A percentile compares a stretch with the other conserved stretches of the same genome.
These are phyloP conservation scores for Pythium diclinum DNA, from an alignment of 352 stramenopile genomes.

Conservation along the genomic window DNA sequence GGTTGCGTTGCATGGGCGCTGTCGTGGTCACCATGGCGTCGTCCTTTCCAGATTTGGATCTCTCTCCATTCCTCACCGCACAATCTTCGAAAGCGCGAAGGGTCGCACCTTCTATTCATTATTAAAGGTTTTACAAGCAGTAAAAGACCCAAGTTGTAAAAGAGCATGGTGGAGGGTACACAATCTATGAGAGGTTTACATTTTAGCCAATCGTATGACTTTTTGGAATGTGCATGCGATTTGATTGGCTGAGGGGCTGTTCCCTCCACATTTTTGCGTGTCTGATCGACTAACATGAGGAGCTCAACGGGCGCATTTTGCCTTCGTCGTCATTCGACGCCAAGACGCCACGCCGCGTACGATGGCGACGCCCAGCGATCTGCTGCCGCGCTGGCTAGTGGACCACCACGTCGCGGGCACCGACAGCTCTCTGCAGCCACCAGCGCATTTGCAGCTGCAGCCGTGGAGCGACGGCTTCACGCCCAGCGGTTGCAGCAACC, in stretches of 20 bases:
- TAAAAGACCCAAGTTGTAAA: neutral
- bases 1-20: neutral
- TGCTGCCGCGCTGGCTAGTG: constrained; percentile 26
- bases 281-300: neutral
- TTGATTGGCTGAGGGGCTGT: neutral
- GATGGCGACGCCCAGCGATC: constrained; percentile 13
- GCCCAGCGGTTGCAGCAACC: constrained; percentile 44
- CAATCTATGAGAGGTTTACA: neutral
- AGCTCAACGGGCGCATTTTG: neutral
- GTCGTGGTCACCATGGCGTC: neutral
- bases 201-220: neutral
- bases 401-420: constrained; percentile 7
- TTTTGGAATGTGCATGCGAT: neutral
- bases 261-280: neutral
- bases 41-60: neutral
- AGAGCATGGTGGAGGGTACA: neutral
- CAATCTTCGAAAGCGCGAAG: neutral
- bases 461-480: constrained; percentile 62
- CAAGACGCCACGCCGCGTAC: neutral
- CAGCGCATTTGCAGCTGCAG: constrained; percentile 9
- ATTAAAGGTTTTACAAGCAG: neutral
- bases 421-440: neutral
- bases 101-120: neutral
- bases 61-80: neutral
- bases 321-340: neutral